phyloP scores from a whole-genome alignment of 2,329 filamentous ascomycete species.

The Ophiosphaerella korrae region DNA sequence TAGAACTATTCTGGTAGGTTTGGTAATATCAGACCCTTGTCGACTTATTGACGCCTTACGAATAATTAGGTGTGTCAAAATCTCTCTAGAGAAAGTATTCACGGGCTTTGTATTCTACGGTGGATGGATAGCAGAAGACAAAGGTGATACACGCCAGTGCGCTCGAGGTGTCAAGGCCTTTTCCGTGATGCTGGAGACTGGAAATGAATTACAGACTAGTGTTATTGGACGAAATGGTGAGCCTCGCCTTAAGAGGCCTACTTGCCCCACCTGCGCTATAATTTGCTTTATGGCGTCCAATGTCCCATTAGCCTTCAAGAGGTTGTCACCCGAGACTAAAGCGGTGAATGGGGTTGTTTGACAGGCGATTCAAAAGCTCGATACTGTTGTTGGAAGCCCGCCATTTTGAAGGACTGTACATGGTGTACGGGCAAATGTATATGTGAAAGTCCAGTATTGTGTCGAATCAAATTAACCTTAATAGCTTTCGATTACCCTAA shows the following conservation, averaged over 20 bases:
- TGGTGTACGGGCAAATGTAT: neutral
- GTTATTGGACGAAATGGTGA: neutral
- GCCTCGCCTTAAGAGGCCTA: neutral
- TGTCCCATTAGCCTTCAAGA: neutral
- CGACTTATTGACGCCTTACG: neutral
- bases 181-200: neutral
- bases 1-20: constrained; percentile 52
- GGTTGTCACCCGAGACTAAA: neutral
- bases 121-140: neutral
- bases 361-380: neutral
- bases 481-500: neutral
- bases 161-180: neutral
- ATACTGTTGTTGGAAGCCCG: neutral
- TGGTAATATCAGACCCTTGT: neutral
- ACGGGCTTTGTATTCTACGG: constrained; percentile 55
- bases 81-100: constrained; percentile 48
- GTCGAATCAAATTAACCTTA: neutral
- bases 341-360: neutral
- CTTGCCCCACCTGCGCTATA: neutral
- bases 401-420: neutral
- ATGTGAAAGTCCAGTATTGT: neutral
- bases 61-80: constrained; percentile 35
- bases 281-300: neutral
- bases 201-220: neutral
- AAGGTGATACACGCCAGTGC: neutral